Base-by-base conservation (phyloP, 2,329 filamentous ascomycete genomes). In the Penicillium nordicum region DNA sequence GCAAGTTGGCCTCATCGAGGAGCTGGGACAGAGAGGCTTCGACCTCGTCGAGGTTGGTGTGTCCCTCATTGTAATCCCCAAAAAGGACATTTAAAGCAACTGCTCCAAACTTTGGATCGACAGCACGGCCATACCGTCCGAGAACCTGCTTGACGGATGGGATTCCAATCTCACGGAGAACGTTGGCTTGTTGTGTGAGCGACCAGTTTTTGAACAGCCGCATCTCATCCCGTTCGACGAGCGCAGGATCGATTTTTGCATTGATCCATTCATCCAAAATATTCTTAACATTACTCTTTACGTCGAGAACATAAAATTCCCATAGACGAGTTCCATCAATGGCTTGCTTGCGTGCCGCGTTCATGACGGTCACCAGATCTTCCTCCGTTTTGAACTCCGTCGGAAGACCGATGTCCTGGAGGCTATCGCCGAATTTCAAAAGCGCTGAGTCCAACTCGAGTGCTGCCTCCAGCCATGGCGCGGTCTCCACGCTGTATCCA, bases 401-500 rank as follows among this genome's bases (percentile, higher is more conserved):
- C 0, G 93, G 91, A 47, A 97, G 80, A 4, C 88, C 89, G 2
- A 92, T 78, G 45, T 82, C 78, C 44, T 81, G 76, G n/a, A 90
- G 77, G 7, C 86, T 79, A 27, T 80, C 76, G 58, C 87, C 80
- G 68, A 84, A 89, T 50, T 84, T 75, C 50, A 88, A 71, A n/a
- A 97, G 77, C 34, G 86, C 87, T 40, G 80, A 84, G 67, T 96
- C 87, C n/a, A 97, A 80, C 57, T 91, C 89, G 16, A 96, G 79
- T 4, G 85, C 84, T 42, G 84, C 75, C 63, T 82, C 78, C 38
- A 88, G 72, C 80, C 84, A 85, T 10, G 94, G 94, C 0, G 94
- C 92, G 0, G 93, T 97, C 40, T 87, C 86, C 62, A 96, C 80
- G 72, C 95, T 99, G 81, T 99, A 99, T 16, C 94, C 94, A 43